Percentiles rank a stretch among this genome's conserved stretches.
Conservation (phyloP, 805 yeast species). For the Yarrowia sp. region DNA sequence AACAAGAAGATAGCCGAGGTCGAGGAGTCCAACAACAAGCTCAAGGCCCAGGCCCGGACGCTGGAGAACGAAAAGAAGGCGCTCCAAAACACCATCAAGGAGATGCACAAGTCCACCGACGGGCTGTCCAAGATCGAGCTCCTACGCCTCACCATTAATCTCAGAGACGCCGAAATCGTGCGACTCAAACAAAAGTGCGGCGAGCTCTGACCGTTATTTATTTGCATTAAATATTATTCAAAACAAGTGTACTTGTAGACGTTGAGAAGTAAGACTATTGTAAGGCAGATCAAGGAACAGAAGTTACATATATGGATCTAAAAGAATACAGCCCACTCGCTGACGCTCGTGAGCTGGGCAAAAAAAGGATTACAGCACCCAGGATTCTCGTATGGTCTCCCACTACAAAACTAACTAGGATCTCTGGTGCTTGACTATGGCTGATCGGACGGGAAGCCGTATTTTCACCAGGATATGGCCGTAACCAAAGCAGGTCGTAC, state of each 20-base stretch:
- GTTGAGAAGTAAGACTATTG: background rate
- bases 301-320: too few species aligned
- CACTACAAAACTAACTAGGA: constrained; percentile 39
- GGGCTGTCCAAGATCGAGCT: constrained; percentile 37
- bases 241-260: background rate
- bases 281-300: too few species aligned
- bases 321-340: too few species aligned
- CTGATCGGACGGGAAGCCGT: constrained; percentile 40
- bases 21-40: constrained; percentile 5
- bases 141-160: constrained; percentile 26
- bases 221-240: constrained; percentile 21
- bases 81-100: constrained; percentile 36
- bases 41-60: background rate
- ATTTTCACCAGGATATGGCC: constrained; percentile 39
- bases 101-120: constrained; percentile 37
- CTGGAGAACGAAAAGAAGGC: constrained; percentile 34
- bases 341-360: background rate
- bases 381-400: constrained; percentile 39
- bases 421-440: constrained; percentile 39
- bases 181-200: constrained; percentile 36
- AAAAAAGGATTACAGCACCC: constrained; percentile 34
- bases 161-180: constrained; percentile 35
- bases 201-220: constrained; percentile 37
- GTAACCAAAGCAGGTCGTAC: constrained; percentile 33
- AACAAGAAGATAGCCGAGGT: constrained; percentile 25